Conservation (phyloP, 2,329 filamentous ascomycete species). For the Sporothrix luriei region DNA sequence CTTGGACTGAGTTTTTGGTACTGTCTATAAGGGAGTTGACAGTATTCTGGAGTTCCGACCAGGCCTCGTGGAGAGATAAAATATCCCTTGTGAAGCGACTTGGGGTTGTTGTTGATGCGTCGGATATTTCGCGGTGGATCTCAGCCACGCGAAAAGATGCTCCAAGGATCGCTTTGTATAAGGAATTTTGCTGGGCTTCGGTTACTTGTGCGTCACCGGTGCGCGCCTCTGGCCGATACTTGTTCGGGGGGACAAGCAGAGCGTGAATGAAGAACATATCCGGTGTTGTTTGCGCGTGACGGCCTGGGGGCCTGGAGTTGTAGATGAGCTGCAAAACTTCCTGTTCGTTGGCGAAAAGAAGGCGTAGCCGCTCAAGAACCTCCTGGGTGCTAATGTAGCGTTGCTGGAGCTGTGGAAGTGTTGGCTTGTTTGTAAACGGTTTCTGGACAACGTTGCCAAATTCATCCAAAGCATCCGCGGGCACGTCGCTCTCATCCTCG, state of each 20-base stretch:
- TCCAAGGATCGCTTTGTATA: slow-evolving; percentile 83
- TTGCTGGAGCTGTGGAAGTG: slow-evolving; percentile 54
- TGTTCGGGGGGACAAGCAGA: slow-evolving; percentile 87
- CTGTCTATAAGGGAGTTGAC: slow-evolving; percentile 94
- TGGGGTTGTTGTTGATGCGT: slow-evolving; percentile 46
- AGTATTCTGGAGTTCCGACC: slow-evolving; percentile 80
- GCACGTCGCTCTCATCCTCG: slow-evolving; percentile 46
- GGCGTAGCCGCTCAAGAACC: slow-evolving; percentile 73
- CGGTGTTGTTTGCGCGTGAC: slow-evolving; percentile 61
- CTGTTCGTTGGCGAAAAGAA: slow-evolving; percentile 84
- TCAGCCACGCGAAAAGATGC: slow-evolving; percentile 72
- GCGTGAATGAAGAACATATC: slow-evolving; percentile 95
- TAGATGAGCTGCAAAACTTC: slow-evolving; percentile 86
- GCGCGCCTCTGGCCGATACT: slow-evolving; percentile 82
- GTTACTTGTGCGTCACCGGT: slow-evolving; percentile 80
- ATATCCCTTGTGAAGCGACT: slow-evolving; percentile 57
- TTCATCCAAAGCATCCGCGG: slow-evolving; percentile 51
- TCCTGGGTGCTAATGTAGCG: slow-evolving; percentile 81
- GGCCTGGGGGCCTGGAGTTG: slow-evolving; percentile 67
- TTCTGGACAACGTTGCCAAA: slow-evolving; percentile 62
- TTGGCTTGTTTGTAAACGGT: slow-evolving; percentile 11
- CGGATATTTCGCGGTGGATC: slow-evolving; percentile 69
- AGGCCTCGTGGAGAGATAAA: slow-evolving; percentile 76
- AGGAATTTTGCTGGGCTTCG: slow-evolving; percentile 83
- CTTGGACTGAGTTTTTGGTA: slow-evolving; percentile 80